Percentiles rank a stretch among this genome's conserved stretches.
Conservation (phyloP, 23 red algal genomes). For the Cyanidiococcus yangmingshanensis region DNA sequence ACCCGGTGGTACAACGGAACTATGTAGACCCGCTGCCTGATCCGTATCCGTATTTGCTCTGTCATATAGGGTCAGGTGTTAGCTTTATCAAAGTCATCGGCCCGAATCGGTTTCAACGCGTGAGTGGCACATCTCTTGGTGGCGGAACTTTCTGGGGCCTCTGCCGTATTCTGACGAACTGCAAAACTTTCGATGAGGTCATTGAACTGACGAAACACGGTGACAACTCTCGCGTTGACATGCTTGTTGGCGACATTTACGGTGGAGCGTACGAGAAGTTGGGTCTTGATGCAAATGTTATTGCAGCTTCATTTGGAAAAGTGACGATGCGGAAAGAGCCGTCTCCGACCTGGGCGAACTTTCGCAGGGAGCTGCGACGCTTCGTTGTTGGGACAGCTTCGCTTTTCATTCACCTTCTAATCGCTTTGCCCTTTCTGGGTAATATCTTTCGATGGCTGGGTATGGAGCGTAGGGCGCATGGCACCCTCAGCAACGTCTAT, state of each 20-base stretch:
- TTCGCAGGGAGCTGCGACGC: conserved; percentile 33
- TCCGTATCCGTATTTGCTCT: conserved; percentile 89
- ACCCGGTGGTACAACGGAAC: not conserved
- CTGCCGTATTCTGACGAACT: conserved; percentile 76
- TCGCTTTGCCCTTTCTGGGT: conserved; percentile 43
- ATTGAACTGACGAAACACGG: conserved; percentile 72
- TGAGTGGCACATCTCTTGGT: conserved; percentile 68
- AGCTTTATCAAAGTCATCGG: conserved; percentile 81
- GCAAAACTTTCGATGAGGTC: conserved; percentile 94
- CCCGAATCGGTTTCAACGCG: conserved; percentile 51
- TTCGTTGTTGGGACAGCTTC: conserved; percentile 46
- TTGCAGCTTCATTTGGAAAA: conserved; percentile 93
- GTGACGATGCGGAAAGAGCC: conserved; percentile 69
- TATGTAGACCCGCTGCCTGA: conserved; percentile 31
- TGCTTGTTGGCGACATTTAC: conserved; percentile 97
- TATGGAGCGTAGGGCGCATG: conserved; percentile 29
- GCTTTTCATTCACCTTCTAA: conserved; percentile 58
- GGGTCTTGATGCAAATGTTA: conserved; percentile 65
- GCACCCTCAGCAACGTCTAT: conserved; percentile 33
- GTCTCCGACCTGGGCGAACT: conserved; percentile 34
- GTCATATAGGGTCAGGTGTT: conserved; percentile 86
- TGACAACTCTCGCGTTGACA: conserved; percentile 84
- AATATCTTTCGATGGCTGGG: conserved; percentile 29
- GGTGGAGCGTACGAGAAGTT: conserved; percentile 64
- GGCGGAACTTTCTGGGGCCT: conserved; percentile 97